Evolutionary conservation across 371 early-diverging fungal genomes (phyloP).

Genomic region (Sporodiniella umbellata): DNA sequence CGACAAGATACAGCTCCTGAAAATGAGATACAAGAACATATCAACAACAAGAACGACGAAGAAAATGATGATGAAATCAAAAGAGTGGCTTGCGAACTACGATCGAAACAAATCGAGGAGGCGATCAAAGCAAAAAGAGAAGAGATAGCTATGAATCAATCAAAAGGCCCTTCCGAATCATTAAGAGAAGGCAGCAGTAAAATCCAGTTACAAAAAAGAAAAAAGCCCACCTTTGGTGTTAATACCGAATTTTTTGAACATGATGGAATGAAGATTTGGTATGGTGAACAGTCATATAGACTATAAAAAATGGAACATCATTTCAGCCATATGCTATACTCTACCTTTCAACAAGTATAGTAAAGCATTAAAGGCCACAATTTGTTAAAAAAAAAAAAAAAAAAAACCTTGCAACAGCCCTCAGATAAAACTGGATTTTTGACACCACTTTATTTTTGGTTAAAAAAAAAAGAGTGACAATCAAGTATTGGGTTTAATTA

Average conservation of each 20-base stretch:
- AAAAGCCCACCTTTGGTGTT: background rate
- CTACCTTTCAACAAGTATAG: too few relatives aligned
- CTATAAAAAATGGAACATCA: background rate
- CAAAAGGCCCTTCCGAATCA: background rate
- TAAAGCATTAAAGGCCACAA: too few relatives aligned
- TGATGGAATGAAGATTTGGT: constrained; percentile 1
- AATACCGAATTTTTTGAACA: background rate
- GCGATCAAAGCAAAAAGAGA: background rate
- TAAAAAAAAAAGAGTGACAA: too few relatives aligned
- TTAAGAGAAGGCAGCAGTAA: background rate
- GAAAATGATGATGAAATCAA: background rate
- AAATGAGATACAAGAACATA: background rate
- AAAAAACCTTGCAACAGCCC: too few relatives aligned
- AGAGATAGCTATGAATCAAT: background rate
- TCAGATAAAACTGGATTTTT: too few relatives aligned
- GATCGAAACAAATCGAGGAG: background rate
- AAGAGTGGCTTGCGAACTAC: background rate
- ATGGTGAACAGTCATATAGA: background rate
- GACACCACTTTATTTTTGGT: too few relatives aligned
- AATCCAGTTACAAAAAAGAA: background rate
- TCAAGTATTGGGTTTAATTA: too few relatives aligned
- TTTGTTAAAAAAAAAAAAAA: too few relatives aligned
- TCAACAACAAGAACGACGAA: background rate
- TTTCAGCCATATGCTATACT: too few relatives aligned
- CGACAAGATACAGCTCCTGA: background rate